Conservation (phyloP, 176 grass and related monocot genomes). For the Oryza australiensis region DNA sequence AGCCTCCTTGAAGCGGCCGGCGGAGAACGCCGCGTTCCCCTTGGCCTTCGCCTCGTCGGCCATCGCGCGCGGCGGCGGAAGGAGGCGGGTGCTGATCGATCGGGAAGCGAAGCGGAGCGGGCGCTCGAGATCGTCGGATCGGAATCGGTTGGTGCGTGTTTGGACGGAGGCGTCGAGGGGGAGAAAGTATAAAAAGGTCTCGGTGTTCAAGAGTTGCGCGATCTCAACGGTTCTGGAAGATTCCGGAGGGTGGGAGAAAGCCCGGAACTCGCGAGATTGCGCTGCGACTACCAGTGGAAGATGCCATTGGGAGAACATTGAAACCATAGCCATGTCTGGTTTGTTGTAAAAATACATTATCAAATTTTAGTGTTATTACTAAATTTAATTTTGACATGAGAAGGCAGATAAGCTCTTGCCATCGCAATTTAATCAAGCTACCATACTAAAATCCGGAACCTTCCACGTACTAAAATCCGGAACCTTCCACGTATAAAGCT, state of each 20-base stretch:
- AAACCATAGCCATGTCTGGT: too few species aligned
- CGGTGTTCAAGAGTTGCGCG: not conserved
- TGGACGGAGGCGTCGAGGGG: not conserved
- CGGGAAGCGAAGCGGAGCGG: constrained; percentile 9
- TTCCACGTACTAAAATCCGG: too few species aligned
- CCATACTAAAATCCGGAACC: too few species aligned
- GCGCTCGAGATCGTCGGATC: not conserved
- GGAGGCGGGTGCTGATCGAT: not conserved
- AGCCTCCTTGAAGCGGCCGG: constrained; percentile 60
- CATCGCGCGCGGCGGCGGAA: constrained; percentile 11
- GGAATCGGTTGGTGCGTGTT: constrained; percentile 16
- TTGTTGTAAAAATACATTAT: too few species aligned
- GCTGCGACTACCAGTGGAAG: too few species aligned
- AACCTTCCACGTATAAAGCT: too few species aligned
- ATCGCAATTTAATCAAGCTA: too few species aligned
- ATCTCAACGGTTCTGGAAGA: constrained; percentile 45
- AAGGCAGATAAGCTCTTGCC: too few species aligned
- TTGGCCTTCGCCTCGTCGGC: constrained; percentile 69
- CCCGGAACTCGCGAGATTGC: constrained; percentile 4
- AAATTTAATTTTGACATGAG: too few species aligned
- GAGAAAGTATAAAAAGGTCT: not conserved
- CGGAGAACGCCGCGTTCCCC: constrained; percentile 64
- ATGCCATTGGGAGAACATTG: too few species aligned
- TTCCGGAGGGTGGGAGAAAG: constrained; percentile 34
- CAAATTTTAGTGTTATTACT: too few species aligned